Evolutionary conservation across 2,329 filamentous ascomycete genomes (phyloP).

Genomic region (Diaporthe longicolla): DNA sequence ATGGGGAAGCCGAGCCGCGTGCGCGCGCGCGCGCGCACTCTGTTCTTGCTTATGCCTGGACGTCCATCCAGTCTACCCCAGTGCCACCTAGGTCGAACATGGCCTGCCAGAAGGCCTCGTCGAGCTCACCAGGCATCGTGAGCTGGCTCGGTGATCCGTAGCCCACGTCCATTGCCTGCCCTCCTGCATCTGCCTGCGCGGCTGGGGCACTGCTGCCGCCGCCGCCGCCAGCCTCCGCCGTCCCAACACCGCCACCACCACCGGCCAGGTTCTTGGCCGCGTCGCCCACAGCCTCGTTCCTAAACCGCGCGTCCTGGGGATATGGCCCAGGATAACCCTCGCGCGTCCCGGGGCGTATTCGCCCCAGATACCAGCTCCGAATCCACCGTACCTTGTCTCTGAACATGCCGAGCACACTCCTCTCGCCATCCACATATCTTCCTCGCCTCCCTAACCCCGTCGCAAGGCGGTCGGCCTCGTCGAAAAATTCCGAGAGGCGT

Average conservation of each 20-base stretch:
- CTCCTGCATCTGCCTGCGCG: constrained; percentile 5
- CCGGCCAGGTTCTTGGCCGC: constrained; percentile 17
- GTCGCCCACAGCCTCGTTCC: background rate
- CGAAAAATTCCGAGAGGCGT: constrained; percentile 50
- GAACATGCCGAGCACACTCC: constrained; percentile 50
- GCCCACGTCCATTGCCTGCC: constrained; percentile 40
- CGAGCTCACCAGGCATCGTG: constrained; percentile 34
- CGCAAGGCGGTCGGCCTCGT: constrained; percentile 49
- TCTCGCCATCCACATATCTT: constrained; percentile 49
- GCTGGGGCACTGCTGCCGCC: background rate
- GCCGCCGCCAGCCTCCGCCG: constrained; percentile 1
- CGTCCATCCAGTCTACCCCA: constrained; percentile 28
- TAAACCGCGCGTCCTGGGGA: background rate
- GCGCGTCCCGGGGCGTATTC: constrained; percentile 9
- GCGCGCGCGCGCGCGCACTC: background rate
- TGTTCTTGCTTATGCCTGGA: constrained; percentile 22
- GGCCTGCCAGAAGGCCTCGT: constrained; percentile 42
- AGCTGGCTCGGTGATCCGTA: constrained; percentile 21
- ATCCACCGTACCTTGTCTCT: constrained; percentile 57
- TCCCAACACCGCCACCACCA: constrained; percentile 9
- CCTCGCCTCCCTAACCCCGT: constrained; percentile 40
- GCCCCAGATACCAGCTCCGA: constrained; percentile 54
- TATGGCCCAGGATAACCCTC: constrained; percentile 11
- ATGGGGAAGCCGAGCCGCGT: constrained; percentile 1
- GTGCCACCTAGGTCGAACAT: constrained; percentile 39